A percentile compares a stretch with the other conserved stretches of the same genome.
Conservation (phyloP, 768 basidiomycete species). For the Suillus clintonianus region DNA sequence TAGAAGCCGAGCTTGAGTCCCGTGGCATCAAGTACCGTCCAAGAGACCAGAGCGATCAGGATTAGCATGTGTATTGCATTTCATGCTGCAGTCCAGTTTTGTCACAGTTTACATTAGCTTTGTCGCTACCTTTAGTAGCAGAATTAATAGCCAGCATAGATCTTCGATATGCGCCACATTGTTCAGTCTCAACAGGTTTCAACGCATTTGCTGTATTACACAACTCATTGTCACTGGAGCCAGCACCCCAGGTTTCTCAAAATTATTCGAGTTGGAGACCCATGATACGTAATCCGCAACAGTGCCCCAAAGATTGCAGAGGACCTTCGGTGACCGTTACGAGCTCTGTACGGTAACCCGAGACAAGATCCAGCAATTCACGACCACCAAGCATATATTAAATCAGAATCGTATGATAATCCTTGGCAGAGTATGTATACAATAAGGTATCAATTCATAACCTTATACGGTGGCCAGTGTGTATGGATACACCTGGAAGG, state of each 20-base stretch:
- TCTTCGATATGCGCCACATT: neutral
- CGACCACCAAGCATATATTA: neutral
- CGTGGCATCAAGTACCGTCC: conserved; percentile 85
- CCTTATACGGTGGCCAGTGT: neutral
- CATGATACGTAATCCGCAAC: neutral
- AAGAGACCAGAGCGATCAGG: conserved; percentile 76
- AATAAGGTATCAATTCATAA: neutral
- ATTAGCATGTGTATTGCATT: conserved; percentile 35
- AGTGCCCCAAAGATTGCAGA: neutral
- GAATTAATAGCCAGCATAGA: neutral
- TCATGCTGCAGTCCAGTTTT: neutral
- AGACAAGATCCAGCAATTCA: neutral
- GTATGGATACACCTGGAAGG: neutral
- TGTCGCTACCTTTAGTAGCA: neutral
- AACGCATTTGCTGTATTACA: neutral
- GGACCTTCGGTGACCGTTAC: neutral
- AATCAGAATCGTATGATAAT: neutral
- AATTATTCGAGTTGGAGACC: neutral
- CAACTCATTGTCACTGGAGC: neutral
- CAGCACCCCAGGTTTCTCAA: neutral
- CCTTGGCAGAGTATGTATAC: neutral
- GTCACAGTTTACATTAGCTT: neutral
- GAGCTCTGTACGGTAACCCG: neutral
- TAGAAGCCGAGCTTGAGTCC: conserved; percentile 76
- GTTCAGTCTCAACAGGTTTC: too few species aligned